phyloP scores from a whole-genome alignment of 208 protist genomes.

The Trypanosoma cruzi region DNA sequence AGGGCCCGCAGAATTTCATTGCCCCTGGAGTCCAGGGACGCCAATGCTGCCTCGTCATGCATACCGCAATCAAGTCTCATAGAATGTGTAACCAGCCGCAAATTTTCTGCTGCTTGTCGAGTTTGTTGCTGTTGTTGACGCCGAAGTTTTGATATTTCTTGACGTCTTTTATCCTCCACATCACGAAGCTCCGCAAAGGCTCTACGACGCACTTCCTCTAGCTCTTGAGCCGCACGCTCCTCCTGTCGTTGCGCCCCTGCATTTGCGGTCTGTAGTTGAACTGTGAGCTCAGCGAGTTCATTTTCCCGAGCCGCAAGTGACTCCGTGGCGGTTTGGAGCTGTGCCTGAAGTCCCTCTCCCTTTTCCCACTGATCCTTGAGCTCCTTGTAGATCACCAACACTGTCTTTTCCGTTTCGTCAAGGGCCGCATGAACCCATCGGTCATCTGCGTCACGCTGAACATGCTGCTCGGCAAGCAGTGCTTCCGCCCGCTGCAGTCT shows the following conservation, averaged over 20 bases:
- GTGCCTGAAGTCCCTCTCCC: slow-evolving; percentile 4
- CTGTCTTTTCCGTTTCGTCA: slow-evolving; percentile 59
- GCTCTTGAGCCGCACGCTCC: neutral
- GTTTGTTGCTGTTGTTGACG: slow-evolving; percentile 8
- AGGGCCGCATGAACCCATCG: slow-evolving; percentile 43
- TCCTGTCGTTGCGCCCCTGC: neutral
- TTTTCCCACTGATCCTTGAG: slow-evolving; percentile 30
- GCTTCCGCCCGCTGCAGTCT: slow-evolving; percentile 38
- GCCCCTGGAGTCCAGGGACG: slow-evolving; percentile 1
- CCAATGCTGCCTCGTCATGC: neutral
- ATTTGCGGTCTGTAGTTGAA: neutral
- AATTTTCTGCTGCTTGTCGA: neutral
- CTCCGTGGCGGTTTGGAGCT: slow-evolving; percentile 7
- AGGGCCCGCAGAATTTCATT: slow-evolving; percentile 13
- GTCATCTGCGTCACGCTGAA: slow-evolving; percentile 35
- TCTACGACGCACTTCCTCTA: slow-evolving; percentile 5
- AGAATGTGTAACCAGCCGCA: neutral
- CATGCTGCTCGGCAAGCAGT: slow-evolving; percentile 44
- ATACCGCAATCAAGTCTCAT: neutral
- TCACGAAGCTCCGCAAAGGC: slow-evolving; percentile 9
- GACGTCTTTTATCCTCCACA: neutral
- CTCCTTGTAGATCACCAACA: slow-evolving; percentile 53
- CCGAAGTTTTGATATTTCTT: slow-evolving; percentile 5
- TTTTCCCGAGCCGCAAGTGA: slow-evolving; percentile 8
- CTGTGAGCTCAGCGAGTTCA: neutral